Base-by-base conservation (phyloP, 2,329 filamentous ascomycete genomes). In the Trichoderma hamatum region DNA sequence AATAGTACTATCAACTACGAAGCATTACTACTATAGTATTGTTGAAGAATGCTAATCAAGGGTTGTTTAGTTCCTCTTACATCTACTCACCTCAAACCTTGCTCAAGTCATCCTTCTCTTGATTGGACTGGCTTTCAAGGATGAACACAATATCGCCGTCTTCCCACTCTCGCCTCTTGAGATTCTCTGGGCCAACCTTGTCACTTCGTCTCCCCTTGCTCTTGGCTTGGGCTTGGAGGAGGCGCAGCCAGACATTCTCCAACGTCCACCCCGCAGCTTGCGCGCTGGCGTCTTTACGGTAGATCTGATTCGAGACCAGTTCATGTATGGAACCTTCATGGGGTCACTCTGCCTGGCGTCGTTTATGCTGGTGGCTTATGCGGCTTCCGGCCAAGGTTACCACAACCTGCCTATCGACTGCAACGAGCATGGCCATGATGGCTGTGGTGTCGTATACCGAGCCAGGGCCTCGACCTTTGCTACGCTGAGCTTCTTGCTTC, bases 111-210 rank as follows among this genome's bases (percentile, higher is more conserved):
- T 90, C 72, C 84, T 90, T 0, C 83, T 93, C 14, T 84, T 93
- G 21, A 86, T 92, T 65, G 90, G 89, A 60, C 85, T 93, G 5
- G 85, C 85, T 0, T 92, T 92, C 81, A 89, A 90, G 77, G 90
- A 92, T 73, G 72, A 71, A 0, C 76, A 82, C 2, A 81, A 82
- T 14, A 79, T 87, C 19, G 90, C 89, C 0, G 87, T 92, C 16
- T 92, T 92, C 75, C 90, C 90, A 0, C 82, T 93, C 16, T 89
- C 89, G 0, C 90, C 90, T 0, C 84, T 93, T 4, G 90, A 93
- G 75, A 92, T 92, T 74, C 85, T 93, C 36, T 93, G 90, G 90
- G 89, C 91, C 71, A 93, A 92, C 76, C 87, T 93, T 75, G 86
- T 92, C 65, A 93, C 90, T 1, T 91, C 89, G 1, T 90, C 88